phyloP scores from a whole-genome alignment of 768 basidiomycete genomes.

The Calvatia gigantea region DNA sequence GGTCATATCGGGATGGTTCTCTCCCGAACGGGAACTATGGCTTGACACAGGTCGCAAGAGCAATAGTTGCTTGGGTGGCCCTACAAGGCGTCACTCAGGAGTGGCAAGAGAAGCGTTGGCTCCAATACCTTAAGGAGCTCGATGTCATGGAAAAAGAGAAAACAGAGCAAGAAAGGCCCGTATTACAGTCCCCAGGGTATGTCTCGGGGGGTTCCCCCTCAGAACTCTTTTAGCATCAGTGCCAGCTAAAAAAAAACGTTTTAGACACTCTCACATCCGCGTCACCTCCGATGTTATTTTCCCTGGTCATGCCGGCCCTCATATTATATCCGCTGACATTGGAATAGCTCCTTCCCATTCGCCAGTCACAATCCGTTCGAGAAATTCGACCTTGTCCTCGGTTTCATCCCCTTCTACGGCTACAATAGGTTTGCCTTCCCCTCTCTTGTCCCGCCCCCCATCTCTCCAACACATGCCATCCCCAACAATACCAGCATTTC shows the following conservation, averaged over 20 bases:
- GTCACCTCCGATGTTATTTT: constrained; percentile 73
- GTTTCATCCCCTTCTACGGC: constrained; percentile 1
- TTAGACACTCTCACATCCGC: constrained; percentile 56
- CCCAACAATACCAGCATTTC: constrained; percentile 16
- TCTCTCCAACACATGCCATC: constrained; percentile 20
- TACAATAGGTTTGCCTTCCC: not conserved
- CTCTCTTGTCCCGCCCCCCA: constrained; percentile 14
- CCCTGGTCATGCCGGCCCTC: constrained; percentile 56
- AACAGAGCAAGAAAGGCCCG: constrained; percentile 18
- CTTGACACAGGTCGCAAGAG: constrained; percentile 61
- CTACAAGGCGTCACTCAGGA: constrained; percentile 80
- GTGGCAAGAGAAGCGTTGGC: constrained; percentile 74
- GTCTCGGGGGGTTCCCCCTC: constrained; percentile 1
- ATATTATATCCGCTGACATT: constrained; percentile 79
- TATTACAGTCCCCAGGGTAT: constrained; percentile 32
- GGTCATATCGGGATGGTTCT: constrained; percentile 52
- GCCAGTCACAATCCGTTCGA: not conserved
- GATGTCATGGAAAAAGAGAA: constrained; percentile 47
- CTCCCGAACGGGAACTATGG: constrained; percentile 61
- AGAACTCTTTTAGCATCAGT: too few relatives aligned
- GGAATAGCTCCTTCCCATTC: constrained; percentile 49
- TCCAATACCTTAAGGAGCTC: constrained; percentile 62
- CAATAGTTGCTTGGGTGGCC: constrained; percentile 76
- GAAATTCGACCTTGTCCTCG: constrained; percentile 3
- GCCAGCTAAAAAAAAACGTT: too few relatives aligned